Conservation (phyloP, 2,329 filamentous ascomycete species). For the Zasmidium cellare region DNA sequence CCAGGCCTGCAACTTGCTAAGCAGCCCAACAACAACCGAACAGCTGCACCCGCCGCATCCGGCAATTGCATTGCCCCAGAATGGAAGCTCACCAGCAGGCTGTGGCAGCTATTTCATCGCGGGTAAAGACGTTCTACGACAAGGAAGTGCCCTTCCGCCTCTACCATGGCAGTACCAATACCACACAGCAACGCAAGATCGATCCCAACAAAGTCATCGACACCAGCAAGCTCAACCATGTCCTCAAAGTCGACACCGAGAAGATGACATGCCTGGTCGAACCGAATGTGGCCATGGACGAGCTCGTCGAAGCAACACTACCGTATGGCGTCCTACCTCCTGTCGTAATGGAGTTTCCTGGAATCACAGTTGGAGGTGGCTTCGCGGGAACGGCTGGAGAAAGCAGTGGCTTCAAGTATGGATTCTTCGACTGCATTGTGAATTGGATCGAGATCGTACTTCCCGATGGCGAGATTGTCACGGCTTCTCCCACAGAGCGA, state of each 20-base stretch:
- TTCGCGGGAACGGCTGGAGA: constrained; percentile 68
- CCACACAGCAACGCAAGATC: constrained; percentile 39
- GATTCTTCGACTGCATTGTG: constrained; percentile 65
- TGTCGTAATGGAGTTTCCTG: constrained; percentile 71
- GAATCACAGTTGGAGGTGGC: constrained; percentile 65
- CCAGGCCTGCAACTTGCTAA: too few species aligned
- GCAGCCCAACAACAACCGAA: too few species aligned
- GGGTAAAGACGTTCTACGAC: constrained; percentile 42
- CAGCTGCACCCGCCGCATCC: neutral
- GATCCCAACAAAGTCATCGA: constrained; percentile 47
- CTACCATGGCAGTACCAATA: constrained; percentile 59
- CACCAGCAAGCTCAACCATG: constrained; percentile 50
- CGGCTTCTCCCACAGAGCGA: constrained; percentile 48
- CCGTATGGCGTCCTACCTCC: constrained; percentile 58
- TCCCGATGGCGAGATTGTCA: constrained; percentile 52
- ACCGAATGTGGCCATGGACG: constrained; percentile 69
- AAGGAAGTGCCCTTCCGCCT: constrained; percentile 54
- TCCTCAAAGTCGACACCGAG: constrained; percentile 45
- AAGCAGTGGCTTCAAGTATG: constrained; percentile 65
- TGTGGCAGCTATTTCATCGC: constrained; percentile 13
- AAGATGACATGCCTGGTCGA: constrained; percentile 57
- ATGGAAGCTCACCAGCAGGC: constrained; percentile 18
- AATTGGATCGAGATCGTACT: constrained; percentile 65
- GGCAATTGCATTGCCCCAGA: neutral
- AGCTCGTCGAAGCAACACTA: constrained; percentile 59